Base-by-base conservation (phyloP, 495 filamentous ascomycete species). In the Arthonia radiata region DNA sequence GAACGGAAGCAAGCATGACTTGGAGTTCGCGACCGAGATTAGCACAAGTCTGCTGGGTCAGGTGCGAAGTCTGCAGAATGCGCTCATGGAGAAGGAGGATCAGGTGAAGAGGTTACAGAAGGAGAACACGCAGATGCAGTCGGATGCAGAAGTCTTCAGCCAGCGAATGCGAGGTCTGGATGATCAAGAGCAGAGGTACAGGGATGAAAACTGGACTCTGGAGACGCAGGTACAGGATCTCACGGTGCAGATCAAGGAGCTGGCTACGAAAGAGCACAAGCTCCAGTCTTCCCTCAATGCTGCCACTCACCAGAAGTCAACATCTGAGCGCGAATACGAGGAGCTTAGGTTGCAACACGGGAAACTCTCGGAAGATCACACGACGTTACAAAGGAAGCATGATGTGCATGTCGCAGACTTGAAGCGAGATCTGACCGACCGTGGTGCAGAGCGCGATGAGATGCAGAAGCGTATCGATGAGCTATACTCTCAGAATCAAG, bases 121-220 rank as follows among this genome's bases (percentile, higher is more conserved):
- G 12, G 77, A 86, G 28, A 75, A 70, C 37, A 69, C 75, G 3
- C 57, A 63, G 29, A 54, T 93, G 11, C 82, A 92, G 44, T 48
- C 72, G 17, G 80, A 93, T 33, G 67, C 66, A 0, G 78, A 90
- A 41, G 64, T 64, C 1, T 65, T 89, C 31, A 59, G 67, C 29
- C 69, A 82, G 42, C 69, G 79, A 7, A 55, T 93, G 25, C 71
- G 71, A 38, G 57, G 56, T 4, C 53, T 94, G 18, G 81, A 92
- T 38, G 86, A 94, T 46, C 89, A 73, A 38, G 86, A 97, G 49
- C 72, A 80, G 44, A 67, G 76, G 11, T 90, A 82, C 47, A 94
- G 92, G 46, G 86, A 97, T 41, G 83, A 91, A 43, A 97, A 94
- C 41, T 97, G 86, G 86, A 76, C 71, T 33, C 58, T 97, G 23